Evolutionary conservation across 108 stramenopile genomes (phyloP).

Genomic region (Pseudonitzschia pungens): DNA sequence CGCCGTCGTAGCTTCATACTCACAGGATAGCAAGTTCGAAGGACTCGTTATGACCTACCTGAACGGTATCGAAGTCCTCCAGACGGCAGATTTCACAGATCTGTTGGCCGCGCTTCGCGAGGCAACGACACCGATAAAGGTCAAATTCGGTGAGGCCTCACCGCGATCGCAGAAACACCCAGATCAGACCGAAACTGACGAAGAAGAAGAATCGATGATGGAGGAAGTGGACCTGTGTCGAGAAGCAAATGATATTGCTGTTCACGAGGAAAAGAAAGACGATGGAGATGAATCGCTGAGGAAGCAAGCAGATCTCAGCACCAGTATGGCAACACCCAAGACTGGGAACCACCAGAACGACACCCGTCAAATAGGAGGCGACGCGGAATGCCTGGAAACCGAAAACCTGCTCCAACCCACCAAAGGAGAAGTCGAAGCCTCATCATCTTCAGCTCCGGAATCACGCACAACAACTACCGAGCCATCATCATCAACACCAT

Average conservation of each 20-base stretch:
- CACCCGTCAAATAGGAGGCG: not conserved
- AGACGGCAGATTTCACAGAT: slow-evolving; percentile 32
- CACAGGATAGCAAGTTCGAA: slow-evolving; percentile 4
- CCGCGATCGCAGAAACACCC: not conserved
- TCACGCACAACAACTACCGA: not conserved
- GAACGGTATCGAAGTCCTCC: slow-evolving; percentile 6
- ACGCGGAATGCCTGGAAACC: not conserved
- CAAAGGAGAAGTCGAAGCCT: not conserved
- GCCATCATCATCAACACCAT: not conserved
- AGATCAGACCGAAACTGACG: not conserved
- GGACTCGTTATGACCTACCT: slow-evolving; percentile 9
- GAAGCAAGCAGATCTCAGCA: not conserved
- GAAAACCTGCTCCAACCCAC: not conserved
- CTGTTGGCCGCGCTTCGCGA: slow-evolving; percentile 36
- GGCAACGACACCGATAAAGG: slow-evolving; percentile 15
- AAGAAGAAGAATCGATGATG: slow-evolving; percentile 1
- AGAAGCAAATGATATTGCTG: slow-evolving; percentile 1
- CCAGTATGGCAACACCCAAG: not conserved
- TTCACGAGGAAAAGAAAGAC: slow-evolving; percentile 11
- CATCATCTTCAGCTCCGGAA: not conserved
- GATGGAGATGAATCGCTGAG: not conserved
- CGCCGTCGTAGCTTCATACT: slow-evolving; percentile 24
- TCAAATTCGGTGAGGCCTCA: slow-evolving; percentile 11
- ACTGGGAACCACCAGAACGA: not conserved
- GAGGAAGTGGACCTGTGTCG: not conserved